Base-by-base conservation (phyloP, 371 early-diverging fungal species). In the Fennellomyces sp. region DNA sequence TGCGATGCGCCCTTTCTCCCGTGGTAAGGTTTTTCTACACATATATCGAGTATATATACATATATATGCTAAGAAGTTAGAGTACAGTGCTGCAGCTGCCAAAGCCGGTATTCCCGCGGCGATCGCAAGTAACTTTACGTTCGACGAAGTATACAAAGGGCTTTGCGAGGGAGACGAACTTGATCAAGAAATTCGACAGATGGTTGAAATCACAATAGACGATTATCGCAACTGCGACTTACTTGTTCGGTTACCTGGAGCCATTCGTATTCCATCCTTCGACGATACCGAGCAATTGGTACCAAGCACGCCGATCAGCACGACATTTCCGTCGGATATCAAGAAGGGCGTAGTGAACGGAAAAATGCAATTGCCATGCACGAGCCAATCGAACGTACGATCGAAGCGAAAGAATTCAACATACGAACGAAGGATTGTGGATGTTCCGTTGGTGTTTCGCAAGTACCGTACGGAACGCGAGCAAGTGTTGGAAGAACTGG, bases 81-180 rank as follows among this genome's bases (percentile, higher is more conserved):
- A 33, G 13, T 61, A 30, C 58, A 86, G 87, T 61, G 84, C 83
- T n/a, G 87, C 87, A 26, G 87, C 87, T 29, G 65, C 65, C 13
- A 70, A 65, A 21, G 81, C 72, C 21, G 81, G 83, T 12, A 83
- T 91, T 21, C 90, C 89, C 2, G 81, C 88, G 8, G 78, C 84
- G 26, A 71, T 89, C 38, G 83, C 89, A n/a, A 87, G 89, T 29
- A 92, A 92, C 58, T 92, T 92, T 54, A 86, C 91, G 1, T 92
- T 90, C 67, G 92, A 92, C 38, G 86, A 88, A 60, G 88, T 92
- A 0, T 89, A 88, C 56, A 75, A 73, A 0, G 84, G 81, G 26
- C 63, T 85, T n/a, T 72, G 83, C 19, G 84, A 84, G 51, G 82
- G 84, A 3, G 87, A 87, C 52, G 68, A 61, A 1, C 50, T 81